Evolutionary conservation across 1,284 basidiomycete genomes (phyloP).

Genomic region (Macrocystidia cucumis): DNA sequence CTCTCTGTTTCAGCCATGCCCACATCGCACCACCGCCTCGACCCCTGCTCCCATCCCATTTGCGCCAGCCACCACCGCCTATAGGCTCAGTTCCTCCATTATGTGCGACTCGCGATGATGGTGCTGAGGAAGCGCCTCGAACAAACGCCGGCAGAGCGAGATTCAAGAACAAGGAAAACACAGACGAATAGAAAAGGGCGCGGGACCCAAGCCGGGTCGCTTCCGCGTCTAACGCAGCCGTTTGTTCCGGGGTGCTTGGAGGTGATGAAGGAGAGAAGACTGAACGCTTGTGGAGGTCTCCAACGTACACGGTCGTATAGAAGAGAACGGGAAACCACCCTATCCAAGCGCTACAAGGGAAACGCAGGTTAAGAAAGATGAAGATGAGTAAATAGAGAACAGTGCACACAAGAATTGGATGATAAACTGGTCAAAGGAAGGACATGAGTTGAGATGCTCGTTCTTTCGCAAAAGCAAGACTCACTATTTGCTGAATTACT

Average conservation of each 20-base stretch:
- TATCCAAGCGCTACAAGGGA: slow-evolving; percentile 72
- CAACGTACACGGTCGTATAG: slow-evolving; percentile 82
- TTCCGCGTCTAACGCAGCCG: slow-evolving; percentile 37
- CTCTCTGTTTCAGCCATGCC: slow-evolving; percentile 13
- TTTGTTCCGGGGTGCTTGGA: slow-evolving; percentile 17
- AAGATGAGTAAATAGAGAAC: not conserved
- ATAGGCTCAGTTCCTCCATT: too few relatives aligned
- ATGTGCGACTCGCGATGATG: too few relatives aligned
- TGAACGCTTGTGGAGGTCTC: slow-evolving; percentile 70
- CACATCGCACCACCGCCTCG: slow-evolving; percentile 10
- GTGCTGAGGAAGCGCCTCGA: slow-evolving; percentile 19
- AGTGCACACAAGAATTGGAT: slow-evolving; percentile 82
- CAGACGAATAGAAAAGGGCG: slow-evolving; percentile 73
- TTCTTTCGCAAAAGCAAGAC: slow-evolving; percentile 17
- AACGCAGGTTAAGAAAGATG: not conserved
- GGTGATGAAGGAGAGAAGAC: slow-evolving; percentile 19
- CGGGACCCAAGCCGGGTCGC: slow-evolving; percentile 79
- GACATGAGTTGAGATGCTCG: slow-evolving; percentile 2
- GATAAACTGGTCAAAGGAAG: slow-evolving; percentile 40
- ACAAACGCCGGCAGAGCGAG: slow-evolving; percentile 72
- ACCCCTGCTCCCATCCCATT: slow-evolving; percentile 11
- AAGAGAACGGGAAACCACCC: slow-evolving; percentile 90
- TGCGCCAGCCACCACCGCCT: slow-evolving; percentile 9
- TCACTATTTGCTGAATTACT: slow-evolving; percentile 73
- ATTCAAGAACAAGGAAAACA: slow-evolving; percentile 66